Evolutionary conservation across 1,284 basidiomycete genomes (phyloP), one percentile per base, ranked within the genome.

Genomic region (Sporisorium exsertum): DNA sequence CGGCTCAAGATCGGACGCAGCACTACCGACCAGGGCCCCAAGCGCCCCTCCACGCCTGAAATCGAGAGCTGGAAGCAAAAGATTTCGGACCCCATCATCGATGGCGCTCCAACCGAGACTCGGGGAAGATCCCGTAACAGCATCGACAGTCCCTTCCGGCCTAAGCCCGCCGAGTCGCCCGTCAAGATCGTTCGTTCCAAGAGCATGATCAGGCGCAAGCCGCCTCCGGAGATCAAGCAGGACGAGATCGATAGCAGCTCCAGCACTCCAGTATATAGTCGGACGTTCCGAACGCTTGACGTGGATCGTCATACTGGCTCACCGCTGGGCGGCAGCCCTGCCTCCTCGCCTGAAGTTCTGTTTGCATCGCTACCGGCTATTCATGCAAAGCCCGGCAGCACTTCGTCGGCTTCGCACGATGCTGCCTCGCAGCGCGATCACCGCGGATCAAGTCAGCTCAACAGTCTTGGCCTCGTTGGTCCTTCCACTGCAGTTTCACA

Each of bases 21-120:
- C 18, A 43, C 40, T 2, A 40, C 27, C 20, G 71, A 58, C 1
- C n/a, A 50, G 15, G 57, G 26, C n/a, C 15, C 27, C 18, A 49
- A 49, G 37, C 58, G 73, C 3, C 75, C 75, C 26, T 47, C 63
- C 0, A 78, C 75, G 22, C 75, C 75, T 12, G 75, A 78, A 47
- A 78, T 78, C 64, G 70, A 78, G 37, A 78, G 75, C 60, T 78
- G 75, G 75, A 73, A 64, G 64, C 65, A 64, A 37, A 53, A 37
- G 9, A 18, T 5, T 12, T 52, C 16, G 7, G 57, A 64, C 6
- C 20, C 45, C 6, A n/a, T 18, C 7, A n/a, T 29, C 40, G 32
- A 58, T 13, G 49, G 18, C 22, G 32, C 46, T 2, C 3, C 60
- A 10, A 26, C 43, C 7, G 46, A 47, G 1, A 40, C 50, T 3